Evolutionary conservation across 73 alveolate genomes (phyloP).

Genomic region (Paramecium pentaurelia): DNA sequence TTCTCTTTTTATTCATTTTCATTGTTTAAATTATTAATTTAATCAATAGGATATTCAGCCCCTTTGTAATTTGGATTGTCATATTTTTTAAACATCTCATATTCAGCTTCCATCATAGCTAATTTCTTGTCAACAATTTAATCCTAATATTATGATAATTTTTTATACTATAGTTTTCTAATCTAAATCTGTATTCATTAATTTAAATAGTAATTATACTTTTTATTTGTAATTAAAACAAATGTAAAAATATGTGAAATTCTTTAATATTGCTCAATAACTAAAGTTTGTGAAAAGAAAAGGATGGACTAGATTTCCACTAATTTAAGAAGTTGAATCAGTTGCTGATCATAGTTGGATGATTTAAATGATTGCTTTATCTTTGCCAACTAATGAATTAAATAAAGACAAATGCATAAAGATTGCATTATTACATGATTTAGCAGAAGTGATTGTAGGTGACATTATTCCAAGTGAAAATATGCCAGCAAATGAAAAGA

Average conservation of each 20-base stretch:
- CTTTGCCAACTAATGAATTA: conserved; percentile 29
- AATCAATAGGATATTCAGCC: background rate
- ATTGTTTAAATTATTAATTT: background rate
- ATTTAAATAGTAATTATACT: background rate
- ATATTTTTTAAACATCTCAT: background rate
- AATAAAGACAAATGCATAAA: conserved; percentile 55
- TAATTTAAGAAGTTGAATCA: conserved; percentile 28
- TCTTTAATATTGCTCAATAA: conserved; percentile 19
- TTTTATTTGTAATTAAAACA: background rate
- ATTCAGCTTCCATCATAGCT: background rate
- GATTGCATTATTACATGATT: conserved; percentile 64
- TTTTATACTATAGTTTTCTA: background rate
- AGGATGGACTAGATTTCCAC: conserved; percentile 57
- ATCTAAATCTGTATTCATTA: background rate
- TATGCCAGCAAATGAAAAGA: conserved; percentile 49
- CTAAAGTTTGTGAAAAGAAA: conserved; percentile 35
- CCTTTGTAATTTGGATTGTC: background rate
- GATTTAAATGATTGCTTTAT: conserved; percentile 21
- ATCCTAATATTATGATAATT: background rate
- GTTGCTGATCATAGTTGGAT: conserved; percentile 63
- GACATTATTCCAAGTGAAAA: conserved; percentile 66
- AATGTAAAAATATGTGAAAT: background rate
- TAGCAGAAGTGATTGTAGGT: conserved; percentile 67
- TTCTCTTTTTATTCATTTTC: background rate
- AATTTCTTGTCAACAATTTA: background rate